Percentiles rank a stretch among this genome's conserved stretches.
Evolutionary conservation across 1,284 basidiomycete species (phyloP).

Genomic region (Ustilago crameri): DNA sequence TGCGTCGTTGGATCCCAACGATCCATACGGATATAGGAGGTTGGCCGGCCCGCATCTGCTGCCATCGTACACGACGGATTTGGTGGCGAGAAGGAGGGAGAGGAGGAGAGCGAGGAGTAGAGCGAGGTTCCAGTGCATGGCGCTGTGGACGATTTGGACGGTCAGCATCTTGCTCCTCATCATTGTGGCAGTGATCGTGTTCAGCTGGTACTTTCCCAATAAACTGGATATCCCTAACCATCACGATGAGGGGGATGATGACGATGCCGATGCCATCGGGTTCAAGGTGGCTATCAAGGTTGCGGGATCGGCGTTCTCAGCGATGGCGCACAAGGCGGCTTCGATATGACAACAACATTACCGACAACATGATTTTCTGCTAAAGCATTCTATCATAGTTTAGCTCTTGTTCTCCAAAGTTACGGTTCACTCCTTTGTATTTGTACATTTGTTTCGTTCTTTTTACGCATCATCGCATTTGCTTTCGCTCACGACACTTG

Average conservation of each 20-base stretch:
- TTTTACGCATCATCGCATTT: no score
- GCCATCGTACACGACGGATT: conserved; percentile 34
- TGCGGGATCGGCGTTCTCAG: neutral
- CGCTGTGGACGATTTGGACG: conserved; percentile 48
- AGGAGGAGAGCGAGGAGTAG: conserved; percentile 28
- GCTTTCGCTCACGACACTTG: no score
- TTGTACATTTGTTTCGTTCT: no score
- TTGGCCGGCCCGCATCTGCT: conserved; percentile 46
- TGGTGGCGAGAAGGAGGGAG: conserved; percentile 33
- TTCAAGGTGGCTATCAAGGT: neutral
- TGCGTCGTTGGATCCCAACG: conserved; percentile 9
- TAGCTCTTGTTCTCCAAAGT: no score
- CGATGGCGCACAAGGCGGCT: neutral
- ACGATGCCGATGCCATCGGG: neutral
- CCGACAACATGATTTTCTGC: no score
- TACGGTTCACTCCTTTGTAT: no score
- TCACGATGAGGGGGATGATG: conserved; percentile 16
- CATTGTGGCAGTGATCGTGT: conserved; percentile 21
- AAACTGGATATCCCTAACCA: conserved; percentile 22
- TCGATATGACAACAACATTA: neutral
- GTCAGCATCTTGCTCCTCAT: conserved; percentile 31
- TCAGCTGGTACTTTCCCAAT: conserved; percentile 35
- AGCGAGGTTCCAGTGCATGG: conserved; percentile 49
- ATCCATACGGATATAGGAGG: conserved; percentile 51
- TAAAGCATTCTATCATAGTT: no score